These are phyloP conservation scores for Pseudogymnoascus sp. DNA, from an alignment of 2,329 filamentous ascomycete species.

Conservation along the genomic window DNA sequence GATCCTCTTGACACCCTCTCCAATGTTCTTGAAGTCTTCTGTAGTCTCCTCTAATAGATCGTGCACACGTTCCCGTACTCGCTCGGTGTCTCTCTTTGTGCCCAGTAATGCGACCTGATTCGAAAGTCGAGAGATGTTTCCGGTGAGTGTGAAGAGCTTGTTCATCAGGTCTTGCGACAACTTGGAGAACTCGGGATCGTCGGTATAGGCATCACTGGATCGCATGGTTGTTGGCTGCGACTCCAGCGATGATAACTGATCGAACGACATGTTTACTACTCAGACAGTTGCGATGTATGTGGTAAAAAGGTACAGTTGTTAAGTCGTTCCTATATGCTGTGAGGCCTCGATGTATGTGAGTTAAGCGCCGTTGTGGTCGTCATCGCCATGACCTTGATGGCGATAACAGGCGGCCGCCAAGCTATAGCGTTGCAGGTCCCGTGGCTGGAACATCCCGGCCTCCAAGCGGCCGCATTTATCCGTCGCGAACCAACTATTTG, in stretches of 20 bases:
- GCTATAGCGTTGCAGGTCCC: neutral
- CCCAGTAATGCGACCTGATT: conserved; percentile 81
- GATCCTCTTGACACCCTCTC: conserved; percentile 87
- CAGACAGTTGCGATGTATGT: neutral
- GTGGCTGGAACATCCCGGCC: conserved; percentile 6
- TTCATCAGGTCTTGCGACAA: conserved; percentile 78
- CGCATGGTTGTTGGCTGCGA: conserved; percentile 65
- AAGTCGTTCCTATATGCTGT: neutral
- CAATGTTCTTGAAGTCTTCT: conserved; percentile 80
- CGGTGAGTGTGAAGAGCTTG: conserved; percentile 81
- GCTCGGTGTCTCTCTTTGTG: conserved; percentile 83
- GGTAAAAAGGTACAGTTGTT: neutral
- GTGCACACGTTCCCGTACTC: conserved; percentile 84
- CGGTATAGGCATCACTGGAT: conserved; percentile 69
- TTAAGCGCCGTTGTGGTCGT: conserved; percentile 2
- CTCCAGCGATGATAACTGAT: conserved; percentile 77
- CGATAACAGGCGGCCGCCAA: conserved; percentile 8
- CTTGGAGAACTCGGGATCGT: conserved; percentile 85
- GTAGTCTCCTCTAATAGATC: conserved; percentile 80
- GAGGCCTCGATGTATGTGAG: neutral
- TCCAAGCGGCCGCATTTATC: conserved; percentile 10
- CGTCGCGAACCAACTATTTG: conserved; percentile 10
- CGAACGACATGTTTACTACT: conserved; percentile 70
- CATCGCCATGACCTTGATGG: conserved; percentile 11
- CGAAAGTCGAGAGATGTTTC: conserved; percentile 76